Conservation (phyloP, 345 rosid species). For the Citrus trifoliata region DNA sequence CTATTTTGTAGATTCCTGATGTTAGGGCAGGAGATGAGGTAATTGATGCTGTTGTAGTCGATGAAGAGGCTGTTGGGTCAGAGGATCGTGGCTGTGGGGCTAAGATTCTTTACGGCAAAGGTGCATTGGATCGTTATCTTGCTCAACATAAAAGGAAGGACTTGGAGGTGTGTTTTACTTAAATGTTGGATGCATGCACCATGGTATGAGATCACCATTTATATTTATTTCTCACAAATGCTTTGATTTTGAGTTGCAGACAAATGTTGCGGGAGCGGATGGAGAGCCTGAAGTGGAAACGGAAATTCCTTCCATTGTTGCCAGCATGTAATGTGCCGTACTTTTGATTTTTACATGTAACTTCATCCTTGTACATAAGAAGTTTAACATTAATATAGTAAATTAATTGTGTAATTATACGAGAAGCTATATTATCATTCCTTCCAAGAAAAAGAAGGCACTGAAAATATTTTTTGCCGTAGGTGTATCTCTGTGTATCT, state of each 20-base stretch:
- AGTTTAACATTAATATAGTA: conserved; percentile 14
- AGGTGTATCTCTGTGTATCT: no score
- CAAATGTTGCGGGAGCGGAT: conserved; percentile 41
- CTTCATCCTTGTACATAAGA: conserved; percentile 51
- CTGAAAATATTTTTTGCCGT: no score
- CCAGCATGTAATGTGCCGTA: conserved; percentile 57
- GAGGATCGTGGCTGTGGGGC: conserved; percentile 63
- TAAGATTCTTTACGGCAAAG: conserved; percentile 80
- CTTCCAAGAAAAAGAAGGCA: no score
- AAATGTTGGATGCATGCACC: neutral
- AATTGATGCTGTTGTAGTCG: conserved; percentile 89
- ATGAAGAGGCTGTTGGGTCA: conserved; percentile 68
- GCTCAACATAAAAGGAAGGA: conserved; percentile 43
- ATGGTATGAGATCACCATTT: neutral
- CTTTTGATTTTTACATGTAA: conserved; percentile 36
- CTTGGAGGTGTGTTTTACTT: conserved; percentile 23
- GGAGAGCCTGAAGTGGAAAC: conserved; percentile 70
- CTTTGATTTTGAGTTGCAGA: conserved; percentile 35
- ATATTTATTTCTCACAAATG: neutral
- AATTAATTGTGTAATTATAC: conserved; percentile 15
- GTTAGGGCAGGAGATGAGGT: conserved; percentile 57
- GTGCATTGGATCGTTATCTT: conserved; percentile 69
- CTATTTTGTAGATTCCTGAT: conserved; percentile 73
- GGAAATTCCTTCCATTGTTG: conserved; percentile 78
- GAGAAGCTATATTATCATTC: neutral